Base-by-base conservation (phyloP, 257 asterid species). In the Solanum etuberosum region DNA sequence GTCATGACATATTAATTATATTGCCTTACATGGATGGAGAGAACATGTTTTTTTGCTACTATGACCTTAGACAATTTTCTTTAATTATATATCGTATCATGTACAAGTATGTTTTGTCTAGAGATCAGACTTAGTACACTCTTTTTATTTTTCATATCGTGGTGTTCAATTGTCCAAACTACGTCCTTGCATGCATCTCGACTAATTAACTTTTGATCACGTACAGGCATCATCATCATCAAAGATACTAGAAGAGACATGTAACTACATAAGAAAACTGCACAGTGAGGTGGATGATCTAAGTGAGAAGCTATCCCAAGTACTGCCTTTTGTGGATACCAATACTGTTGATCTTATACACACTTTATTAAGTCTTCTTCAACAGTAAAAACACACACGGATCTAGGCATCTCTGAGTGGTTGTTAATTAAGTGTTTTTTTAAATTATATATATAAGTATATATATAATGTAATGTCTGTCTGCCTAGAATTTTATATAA, bases 211-310 rank as follows among this genome's bases (percentile, higher is more conserved):
- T 12, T 57, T n/a, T 21, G 65, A 57, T 57, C 11, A 57, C 65
- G 25, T 20, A 57, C 65, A 57, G 65, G 74, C 3, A 67, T 1
- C 74, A 67, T 67, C 74, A 67, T 67, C 74, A 67, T 67, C 74
- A 83, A 89, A 91, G 89, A 65, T 90, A 5, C 65, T 94, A 90
- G 88, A 93, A 82, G 94, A 90, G 83, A 86, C 93, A 42, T 92
- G 98, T 89, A 91, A 88, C 25, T 92, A 93, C 90, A 92, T 95
- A 34, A 89, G 90, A 92, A 91, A 88, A 76, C 91, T 95, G 92
- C 92, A 94, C 31, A 93, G 86, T 82, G 96, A 95, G 86, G 94
- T 93, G 88, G 97, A 94, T 88, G 91, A 89, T 87, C 86, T 94
- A n/a, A 92, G 95, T 87, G 92, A 88, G 7, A 91, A 91, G 70